Evolutionary conservation across 1,284 basidiomycete genomes (phyloP), one percentile per base, ranked within the genome.

Genomic region (Sanghuangporus sanghuang): DNA sequence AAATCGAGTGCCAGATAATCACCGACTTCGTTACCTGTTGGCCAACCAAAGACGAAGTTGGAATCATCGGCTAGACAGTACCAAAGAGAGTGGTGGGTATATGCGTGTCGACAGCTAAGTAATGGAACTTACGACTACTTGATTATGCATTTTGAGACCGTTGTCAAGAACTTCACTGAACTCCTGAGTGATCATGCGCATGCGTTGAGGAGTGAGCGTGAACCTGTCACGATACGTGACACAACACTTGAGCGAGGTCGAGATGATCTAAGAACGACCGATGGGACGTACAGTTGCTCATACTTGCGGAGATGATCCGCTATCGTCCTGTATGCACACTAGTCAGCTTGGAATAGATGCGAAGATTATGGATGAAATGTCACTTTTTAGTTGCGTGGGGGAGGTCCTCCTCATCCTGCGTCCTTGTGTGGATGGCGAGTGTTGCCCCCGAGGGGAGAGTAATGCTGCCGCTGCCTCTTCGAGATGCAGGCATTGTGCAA

Each of bases 1-100:
- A n/a, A n/a, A n/a, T n/a, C n/a, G n/a, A n/a, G n/a, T n/a, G n/a
- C n/a, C n/a, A n/a, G n/a, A n/a, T n/a, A n/a, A n/a, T n/a, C n/a
- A n/a, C n/a, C n/a, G n/a, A 79, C 81, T 78, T 99, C 96, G 62
- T 93, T 75, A 3, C 96, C 95, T 7, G 88, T 85, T 14, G 96
- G 97, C 91, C 95, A 99, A 49, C 95, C 96, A 72, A 99, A 98
- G 61, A 99, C 96, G 75, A 82, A 99, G 96, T 95, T 4, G 97
- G 96, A 63, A 98, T 92, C 96, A 93, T 95, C 23, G 92, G 93
- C 90, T 92, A 69, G n/a, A 67, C 46, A 62, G 27, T 27, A 27
- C 27, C 27, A 27, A 27, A 2, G 36, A 38, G 8, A 36, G 14
- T 7, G 44, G 52, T 27, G 48, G n/a, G n/a, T n/a, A n/a, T n/a